phyloP scores from a whole-genome alignment of 345 rosid species.

The Barbarea vulgaris region DNA sequence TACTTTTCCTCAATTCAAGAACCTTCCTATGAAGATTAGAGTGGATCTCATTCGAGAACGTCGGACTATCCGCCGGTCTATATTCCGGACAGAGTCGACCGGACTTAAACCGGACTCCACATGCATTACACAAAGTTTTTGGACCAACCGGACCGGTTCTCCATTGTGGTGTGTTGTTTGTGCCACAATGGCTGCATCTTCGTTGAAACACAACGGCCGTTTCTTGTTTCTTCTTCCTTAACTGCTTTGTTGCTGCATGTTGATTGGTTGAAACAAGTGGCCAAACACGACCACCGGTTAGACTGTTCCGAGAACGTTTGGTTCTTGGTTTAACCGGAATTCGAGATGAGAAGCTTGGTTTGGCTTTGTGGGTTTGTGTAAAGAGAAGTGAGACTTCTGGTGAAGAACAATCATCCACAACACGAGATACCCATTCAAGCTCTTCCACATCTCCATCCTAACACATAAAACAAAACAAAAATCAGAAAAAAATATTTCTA shows the following conservation, averaged over 20 bases:
- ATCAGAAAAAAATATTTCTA: not conserved
- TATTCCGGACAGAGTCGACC: slow-evolving; percentile 96
- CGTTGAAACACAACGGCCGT: slow-evolving; percentile 49
- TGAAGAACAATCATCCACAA: slow-evolving; percentile 86
- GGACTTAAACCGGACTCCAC: slow-evolving; percentile 92
- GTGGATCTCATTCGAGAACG: slow-evolving; percentile 75
- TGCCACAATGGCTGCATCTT: slow-evolving; percentile 93
- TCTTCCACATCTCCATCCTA: slow-evolving; percentile 92
- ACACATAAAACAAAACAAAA: not conserved
- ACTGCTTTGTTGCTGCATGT: slow-evolving; percentile 37
- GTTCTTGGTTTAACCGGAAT: slow-evolving; percentile 67
- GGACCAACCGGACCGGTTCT: slow-evolving; percentile 99
- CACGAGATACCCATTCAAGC: slow-evolving; percentile 87
- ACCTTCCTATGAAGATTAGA: slow-evolving; percentile 97
- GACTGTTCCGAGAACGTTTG: slow-evolving; percentile 47
- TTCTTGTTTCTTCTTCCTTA: slow-evolving; percentile 36
- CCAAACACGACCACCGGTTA: slow-evolving; percentile 68
- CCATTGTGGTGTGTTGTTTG: slow-evolving; percentile 97
- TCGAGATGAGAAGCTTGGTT: slow-evolving; percentile 48
- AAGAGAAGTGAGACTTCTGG: slow-evolving; percentile 63
- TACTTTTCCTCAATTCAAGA: slow-evolving; percentile 75
- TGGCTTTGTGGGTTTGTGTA: slow-evolving; percentile 53
- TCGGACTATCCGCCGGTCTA: slow-evolving; percentile 97
- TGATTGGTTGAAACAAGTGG: slow-evolving; percentile 44
- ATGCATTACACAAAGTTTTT: slow-evolving; percentile 96